Evolutionary conservation across 2,329 filamentous ascomycete species (phyloP).

Genomic region (Aspergillus phoenicis): DNA sequence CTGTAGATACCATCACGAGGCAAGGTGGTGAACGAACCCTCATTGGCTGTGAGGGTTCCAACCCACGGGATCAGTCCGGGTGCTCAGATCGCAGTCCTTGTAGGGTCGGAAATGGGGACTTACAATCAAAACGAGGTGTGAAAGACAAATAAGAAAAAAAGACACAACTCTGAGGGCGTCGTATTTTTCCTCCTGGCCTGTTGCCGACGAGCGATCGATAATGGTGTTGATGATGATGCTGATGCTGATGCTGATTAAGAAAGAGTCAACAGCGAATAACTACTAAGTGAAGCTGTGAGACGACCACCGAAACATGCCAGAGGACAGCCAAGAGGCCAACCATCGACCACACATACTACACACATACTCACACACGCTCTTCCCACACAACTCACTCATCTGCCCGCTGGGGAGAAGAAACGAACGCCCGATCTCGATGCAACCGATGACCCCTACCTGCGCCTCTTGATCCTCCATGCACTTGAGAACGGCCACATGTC

Average conservation of each 20-base stretch:
- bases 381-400: not conserved
- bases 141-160: not conserved
- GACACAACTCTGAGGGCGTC: not conserved
- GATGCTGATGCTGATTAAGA: too few relatives aligned
- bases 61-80: constrained; percentile 12
- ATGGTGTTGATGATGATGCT: not conserved
- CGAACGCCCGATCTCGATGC: constrained; percentile 23
- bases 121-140: not conserved
- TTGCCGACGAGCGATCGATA: not conserved
- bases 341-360: not conserved
- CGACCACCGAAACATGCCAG: not conserved
- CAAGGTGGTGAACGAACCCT: constrained; percentile 2
- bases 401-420: not conserved
- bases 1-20: constrained; percentile 1
- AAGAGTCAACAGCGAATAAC: too few relatives aligned
- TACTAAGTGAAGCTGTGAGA: not conserved
- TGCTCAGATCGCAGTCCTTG: constrained; percentile 18
- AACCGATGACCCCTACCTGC: constrained; percentile 13
- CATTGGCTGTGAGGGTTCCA: constrained; percentile 1
- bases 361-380: too few relatives aligned
- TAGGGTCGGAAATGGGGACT: not conserved
- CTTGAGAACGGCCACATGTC: constrained; percentile 31
- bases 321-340: not conserved
- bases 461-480: constrained; percentile 25
- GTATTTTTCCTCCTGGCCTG: not conserved